phyloP scores from a whole-genome alignment of 805 yeast species.

The Zygosaccharomyces bailii region DNA sequence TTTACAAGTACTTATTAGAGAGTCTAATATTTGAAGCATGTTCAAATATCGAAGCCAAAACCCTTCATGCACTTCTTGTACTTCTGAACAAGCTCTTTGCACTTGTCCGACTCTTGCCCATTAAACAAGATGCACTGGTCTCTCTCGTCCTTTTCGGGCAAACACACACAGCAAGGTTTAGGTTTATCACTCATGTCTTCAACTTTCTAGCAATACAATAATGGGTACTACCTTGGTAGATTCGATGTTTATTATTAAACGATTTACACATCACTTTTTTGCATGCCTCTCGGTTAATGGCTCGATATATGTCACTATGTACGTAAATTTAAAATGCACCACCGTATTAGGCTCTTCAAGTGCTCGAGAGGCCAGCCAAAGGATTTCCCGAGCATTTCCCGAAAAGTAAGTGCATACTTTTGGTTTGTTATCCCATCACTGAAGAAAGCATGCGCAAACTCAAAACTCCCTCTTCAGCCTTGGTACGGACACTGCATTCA shows the following conservation, averaged over 20 bases:
- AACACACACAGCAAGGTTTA: slow-evolving; percentile 96
- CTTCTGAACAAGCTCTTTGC: slow-evolving; percentile 62
- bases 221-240: no score
- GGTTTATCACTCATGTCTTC: slow-evolving; percentile 46
- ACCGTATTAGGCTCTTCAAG: neutral
- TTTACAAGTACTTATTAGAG: neutral
- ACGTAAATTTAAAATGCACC: neutral
- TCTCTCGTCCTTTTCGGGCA: slow-evolving; percentile 72
- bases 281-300: neutral
- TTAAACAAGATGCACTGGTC: slow-evolving; percentile 83
- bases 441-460: no score
- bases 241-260: neutral
- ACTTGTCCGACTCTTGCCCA: slow-evolving; percentile 75
- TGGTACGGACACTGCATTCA: neutral
- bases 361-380: neutral
- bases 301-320: neutral
- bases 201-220: no score
- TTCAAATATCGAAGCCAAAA: slow-evolving; percentile 60
- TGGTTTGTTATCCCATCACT: no score
- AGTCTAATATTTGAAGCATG: neutral
- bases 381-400: no score
- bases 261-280: neutral
- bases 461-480: neutral
- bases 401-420: neutral
- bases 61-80: slow-evolving; percentile 92